Evolutionary conservation across 225 moss, liverwort and hornwort genomes (phyloP).

Genomic region (Pseudoscleropodium purum): DNA sequence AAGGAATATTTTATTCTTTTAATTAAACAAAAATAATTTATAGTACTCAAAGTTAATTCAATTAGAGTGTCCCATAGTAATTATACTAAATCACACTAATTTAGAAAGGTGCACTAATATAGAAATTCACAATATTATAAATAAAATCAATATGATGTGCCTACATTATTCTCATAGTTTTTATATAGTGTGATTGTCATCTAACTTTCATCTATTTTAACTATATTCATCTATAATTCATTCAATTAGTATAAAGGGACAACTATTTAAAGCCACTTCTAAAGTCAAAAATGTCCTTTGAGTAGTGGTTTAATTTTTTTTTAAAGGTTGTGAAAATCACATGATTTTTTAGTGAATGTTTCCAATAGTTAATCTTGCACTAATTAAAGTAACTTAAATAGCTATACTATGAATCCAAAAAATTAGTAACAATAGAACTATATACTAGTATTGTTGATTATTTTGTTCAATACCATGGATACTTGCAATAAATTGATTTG

Average conservation of each 20-base stretch:
- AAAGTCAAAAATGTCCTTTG: not conserved
- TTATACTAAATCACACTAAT: not conserved
- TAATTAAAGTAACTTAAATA: not conserved
- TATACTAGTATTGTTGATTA: not conserved
- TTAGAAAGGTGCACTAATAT: not conserved
- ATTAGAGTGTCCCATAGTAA: not conserved
- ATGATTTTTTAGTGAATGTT: not conserved
- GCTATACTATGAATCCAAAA: too few species aligned
- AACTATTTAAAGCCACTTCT: not conserved
- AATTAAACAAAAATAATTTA: not conserved
- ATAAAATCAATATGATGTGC: not conserved
- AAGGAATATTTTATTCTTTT: not conserved
- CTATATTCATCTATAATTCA: not conserved
- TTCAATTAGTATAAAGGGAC: not conserved
- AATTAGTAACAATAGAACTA: not conserved
- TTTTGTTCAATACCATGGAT: not conserved
- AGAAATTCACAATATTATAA: not conserved
- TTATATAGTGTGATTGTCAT: not conserved
- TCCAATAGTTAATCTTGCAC: not conserved
- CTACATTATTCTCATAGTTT: not conserved
- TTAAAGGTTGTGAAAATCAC: too few species aligned
- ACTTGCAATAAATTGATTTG: not conserved
- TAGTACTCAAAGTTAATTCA: not conserved
- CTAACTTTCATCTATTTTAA: not conserved
- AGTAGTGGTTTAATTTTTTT: not conserved